Evolutionary conservation across 306 rosid species (phyloP).

Genomic region (Abrus precatorius): DNA sequence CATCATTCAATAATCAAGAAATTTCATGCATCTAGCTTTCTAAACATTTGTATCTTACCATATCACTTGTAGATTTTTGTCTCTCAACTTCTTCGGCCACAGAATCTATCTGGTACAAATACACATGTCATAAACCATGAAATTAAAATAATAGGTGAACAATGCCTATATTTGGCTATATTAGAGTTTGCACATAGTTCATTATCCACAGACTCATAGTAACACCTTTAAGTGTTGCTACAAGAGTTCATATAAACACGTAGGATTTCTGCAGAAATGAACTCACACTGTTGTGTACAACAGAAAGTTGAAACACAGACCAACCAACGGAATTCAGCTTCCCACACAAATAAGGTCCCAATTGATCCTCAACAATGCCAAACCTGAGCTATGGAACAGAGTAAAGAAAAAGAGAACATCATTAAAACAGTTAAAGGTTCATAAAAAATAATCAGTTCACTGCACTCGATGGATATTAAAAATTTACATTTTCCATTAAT

Average conservation of each 20-base stretch:
- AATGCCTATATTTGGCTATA: background rate
- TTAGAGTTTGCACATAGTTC: constrained; percentile 10
- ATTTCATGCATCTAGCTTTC: constrained; percentile 34
- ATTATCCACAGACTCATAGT: constrained; percentile 7
- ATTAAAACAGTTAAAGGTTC: constrained; percentile 54
- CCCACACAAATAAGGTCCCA: constrained; percentile 77
- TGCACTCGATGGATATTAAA: constrained; percentile 36
- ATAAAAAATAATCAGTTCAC: constrained; percentile 27
- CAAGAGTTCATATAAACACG: constrained; percentile 15
- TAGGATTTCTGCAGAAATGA: constrained; percentile 42
- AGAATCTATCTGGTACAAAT: constrained; percentile 78
- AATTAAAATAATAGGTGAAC: constrained; percentile 29
- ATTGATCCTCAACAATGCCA: constrained; percentile 90
- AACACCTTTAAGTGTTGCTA: constrained; percentile 26
- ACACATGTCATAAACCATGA: constrained; percentile 41
- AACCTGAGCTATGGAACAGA: constrained; percentile 96
- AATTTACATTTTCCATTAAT: constrained; percentile 20
- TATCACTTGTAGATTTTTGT: constrained; percentile 67
- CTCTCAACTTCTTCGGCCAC: constrained; percentile 93
- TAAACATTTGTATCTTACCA: constrained; percentile 62
- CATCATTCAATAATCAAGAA: constrained; percentile 35
- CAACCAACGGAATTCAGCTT: constrained; percentile 88
- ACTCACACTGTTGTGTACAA: constrained; percentile 87
- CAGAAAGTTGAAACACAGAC: constrained; percentile 73
- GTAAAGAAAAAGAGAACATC: constrained; percentile 60